Base-by-base conservation (phyloP, 192 early-diverging fungal species). In the Physocladia obscura region DNA sequence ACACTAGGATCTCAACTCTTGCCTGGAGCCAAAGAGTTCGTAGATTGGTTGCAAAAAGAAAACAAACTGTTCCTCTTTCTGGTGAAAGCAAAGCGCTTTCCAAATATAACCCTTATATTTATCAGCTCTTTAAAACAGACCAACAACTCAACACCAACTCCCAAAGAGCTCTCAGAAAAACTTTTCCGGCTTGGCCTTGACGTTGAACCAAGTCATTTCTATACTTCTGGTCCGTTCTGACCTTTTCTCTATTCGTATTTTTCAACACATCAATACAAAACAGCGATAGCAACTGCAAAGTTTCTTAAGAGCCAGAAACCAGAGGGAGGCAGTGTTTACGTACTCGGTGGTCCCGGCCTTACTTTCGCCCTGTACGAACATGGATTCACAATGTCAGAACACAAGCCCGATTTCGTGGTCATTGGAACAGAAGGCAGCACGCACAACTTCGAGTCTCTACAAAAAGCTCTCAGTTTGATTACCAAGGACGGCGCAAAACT, bases 61-160 rank as follows among this genome's bases (percentile, higher is more conserved):
- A 72, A 82, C 61, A 87, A 87, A 74, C 70, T 82, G 49, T 87
- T 80, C 62, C 72, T 87, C 8, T 87, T 87, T 70, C 62, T 87
- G 73, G 72, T 77, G 26, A 2, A 32, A 49, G 11, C 8, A 55
- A 44, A 2, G 8, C 24, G 34, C 1, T 59, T 13, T 34, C 57
- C 34, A 36, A 59, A 30, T 30, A n/a, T 15, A 21, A 15, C 52
- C 1, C 4, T 26, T 11, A n/a, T 3, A 27, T 36, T 36, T 11
- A 13, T 44, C 19, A 44, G 8, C 11, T 44, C 40, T 44, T 44
- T 44, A n/a, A 44, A 44, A 11, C 62, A 77, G 76, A 87, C 85
- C 22, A 87, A 87, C 78, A 87, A 87, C 73, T 83, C 81, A 47
- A 82, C 83, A 22, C 85, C 85, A 30, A 87, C 85, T 39, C 85